Conservation (phyloP, 129 eudicot species). For the Centella asiatica region DNA sequence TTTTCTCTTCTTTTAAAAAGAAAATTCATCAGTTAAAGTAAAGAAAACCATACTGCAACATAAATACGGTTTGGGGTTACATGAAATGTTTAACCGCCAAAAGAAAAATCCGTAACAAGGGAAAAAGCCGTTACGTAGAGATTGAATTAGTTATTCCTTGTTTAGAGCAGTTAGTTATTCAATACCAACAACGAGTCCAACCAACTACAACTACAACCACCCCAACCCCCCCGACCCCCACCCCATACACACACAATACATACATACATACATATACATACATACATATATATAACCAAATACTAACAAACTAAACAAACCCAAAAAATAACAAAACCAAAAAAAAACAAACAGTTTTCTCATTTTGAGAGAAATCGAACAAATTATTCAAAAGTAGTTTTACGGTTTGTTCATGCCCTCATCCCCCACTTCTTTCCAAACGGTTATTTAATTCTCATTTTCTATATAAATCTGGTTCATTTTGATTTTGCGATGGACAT, state of each 20-base stretch:
- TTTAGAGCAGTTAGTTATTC: conserved; percentile 4
- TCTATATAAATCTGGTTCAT: not conserved
- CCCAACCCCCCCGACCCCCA: too few species aligned
- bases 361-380: too few species aligned
- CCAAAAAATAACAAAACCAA: too few species aligned
- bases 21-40: too few species aligned
- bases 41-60: too few species aligned
- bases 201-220: too few species aligned
- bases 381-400: conserved; percentile 5
- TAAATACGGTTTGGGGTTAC: conserved; percentile 3
- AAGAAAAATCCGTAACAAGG: not conserved
- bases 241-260: conserved; percentile 6
- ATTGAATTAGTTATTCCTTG: conserved; percentile 8
- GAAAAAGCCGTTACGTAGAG: conserved; percentile 7
- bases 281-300: not conserved
- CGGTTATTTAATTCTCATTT: not conserved
- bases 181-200: not conserved
- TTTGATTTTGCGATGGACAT: not conserved
- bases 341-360: too few species aligned
- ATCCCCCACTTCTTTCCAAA: not conserved
- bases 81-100: not conserved
- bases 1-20: too few species aligned
- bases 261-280: not conserved
- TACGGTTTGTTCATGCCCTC: conserved; percentile 6
- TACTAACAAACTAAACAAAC: not conserved